Evolutionary conservation across 2,329 filamentous ascomycete genomes (phyloP), one percentile per base, ranked within the genome.

Genomic region (Fusarium sp.): DNA sequence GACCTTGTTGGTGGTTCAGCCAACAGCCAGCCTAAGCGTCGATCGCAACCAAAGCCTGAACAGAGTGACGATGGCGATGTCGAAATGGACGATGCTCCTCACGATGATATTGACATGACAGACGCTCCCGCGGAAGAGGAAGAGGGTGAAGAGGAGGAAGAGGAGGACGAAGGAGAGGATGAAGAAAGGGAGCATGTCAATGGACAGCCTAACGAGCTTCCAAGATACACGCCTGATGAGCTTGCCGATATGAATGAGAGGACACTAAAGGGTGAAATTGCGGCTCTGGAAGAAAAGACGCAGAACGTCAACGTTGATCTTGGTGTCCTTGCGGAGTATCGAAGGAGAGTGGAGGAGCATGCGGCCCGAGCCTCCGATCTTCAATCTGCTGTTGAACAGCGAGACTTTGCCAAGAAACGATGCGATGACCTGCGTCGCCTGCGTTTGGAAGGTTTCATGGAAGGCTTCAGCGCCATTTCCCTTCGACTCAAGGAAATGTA

Each of bases 401-500:
- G 96, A 56, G 97, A 99, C 77, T 83, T 89, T 2, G 94, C 93
- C 71, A 99, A 98, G 86, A 93, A 93, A 78, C 91, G 94, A 11
- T 94, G 94, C 74, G 95, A 98, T 76, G 94, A 98, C 71, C 89
- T 99, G 54, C 92, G 96, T 14, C 92, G 93, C 16, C 85, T 97
- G 51, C 93, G 96, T 30, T 85, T 98, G 10, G 95, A 98, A 74
- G 95, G 96, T 37, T 99, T 99, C 86, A 98, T 98, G 94, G 93
- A 97, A 78, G 96, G 97, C 41, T 98, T 99, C 83, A 91, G 91
- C 76, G 91, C 89, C 67, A 99, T 99, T 80, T 98, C 95, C 2
- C 85, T 98, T 25, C 92, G 95, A 1, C 86, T 99, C 46, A 99
- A 99, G 84, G 96, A 99, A 78, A 99, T 99, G 96, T 99, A 99